Base-by-base conservation (phyloP, 345 rosid genomes). In the Eucalyptus polyanthemos region DNA sequence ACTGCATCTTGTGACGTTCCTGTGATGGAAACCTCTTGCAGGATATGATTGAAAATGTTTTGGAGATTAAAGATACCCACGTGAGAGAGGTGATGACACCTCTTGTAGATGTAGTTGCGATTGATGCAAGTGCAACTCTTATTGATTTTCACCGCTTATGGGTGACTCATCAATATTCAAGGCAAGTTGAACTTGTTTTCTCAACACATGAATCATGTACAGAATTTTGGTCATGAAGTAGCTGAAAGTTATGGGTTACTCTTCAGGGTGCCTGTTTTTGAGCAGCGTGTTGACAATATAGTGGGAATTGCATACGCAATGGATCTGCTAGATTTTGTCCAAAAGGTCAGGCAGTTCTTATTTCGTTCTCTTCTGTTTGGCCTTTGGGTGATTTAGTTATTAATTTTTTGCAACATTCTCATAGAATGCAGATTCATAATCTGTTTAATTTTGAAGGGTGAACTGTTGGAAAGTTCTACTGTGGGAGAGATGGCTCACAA, bases 11-110 rank as follows among this genome's bases (percentile, higher is more conserved):
- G 83, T 37, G 83, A 76, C 15, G 2, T 11, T 19, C 42, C 45
- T 76, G 83, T 76, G 83, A 40, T 76, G 76, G 86, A 89, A 80
- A 88, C 88, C 58, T 86, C 50, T 89, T 88, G 87, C 96, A 98
- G 99, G 99, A 98, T 92, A 98, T 98, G 99, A 98, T 98, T 91
- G 99, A 98, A 93, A 98, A 98, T 94, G 99, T 98, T 91, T 93
- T 98, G 89, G 99, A 97, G 95, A 97, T 98, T 37, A 98, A 98
- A 90, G 99, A 98, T 92, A 98, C 99, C 19, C 96, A 96, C 92
- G 99, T 98, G 89, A 94, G 99, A 89, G 99, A 97, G 95, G 99
- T 98, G 91, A 98, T 98, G 99, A 96, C 99, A 89, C 99, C 99
- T 91, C 99, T 98, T 91, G 95, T 98, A 88, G 99, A 98, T 93